Percentiles rank a stretch among this genome's conserved stretches.
These are phyloP conservation scores for Streptanthus diversifolius DNA, from an alignment of 345 rosid species.

Conservation along the genomic window DNA sequence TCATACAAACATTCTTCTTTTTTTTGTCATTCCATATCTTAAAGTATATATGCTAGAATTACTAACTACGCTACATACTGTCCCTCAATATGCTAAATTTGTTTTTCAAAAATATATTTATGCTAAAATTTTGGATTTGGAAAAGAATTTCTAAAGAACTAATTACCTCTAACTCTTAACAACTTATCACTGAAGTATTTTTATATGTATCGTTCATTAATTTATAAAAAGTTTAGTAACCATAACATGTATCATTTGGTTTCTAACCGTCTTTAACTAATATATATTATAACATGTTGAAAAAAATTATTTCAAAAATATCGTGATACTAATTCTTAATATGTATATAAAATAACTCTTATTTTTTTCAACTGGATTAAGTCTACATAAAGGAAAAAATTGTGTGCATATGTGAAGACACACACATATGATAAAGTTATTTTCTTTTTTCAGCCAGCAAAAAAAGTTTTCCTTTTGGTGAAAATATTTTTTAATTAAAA, in stretches of 20 bases:
- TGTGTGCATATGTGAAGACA: slow-evolving; percentile 28
- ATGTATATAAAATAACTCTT: too few species aligned
- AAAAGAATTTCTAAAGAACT: background rate
- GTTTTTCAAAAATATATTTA: too few species aligned
- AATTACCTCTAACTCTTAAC: background rate
- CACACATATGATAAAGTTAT: slow-evolving; percentile 17
- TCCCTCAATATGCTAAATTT: background rate
- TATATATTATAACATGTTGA: background rate
- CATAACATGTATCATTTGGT: background rate
- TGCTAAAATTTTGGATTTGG: background rate
- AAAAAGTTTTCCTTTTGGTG: slow-evolving; percentile 20
- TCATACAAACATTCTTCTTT: background rate
- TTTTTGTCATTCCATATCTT: background rate
- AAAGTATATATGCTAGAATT: background rate
- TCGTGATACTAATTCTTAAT: background rate
- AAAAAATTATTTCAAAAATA: background rate
- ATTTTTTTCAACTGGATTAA: background rate
- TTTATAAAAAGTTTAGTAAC: background rate
- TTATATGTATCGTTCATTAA: background rate
- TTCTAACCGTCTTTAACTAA: background rate
- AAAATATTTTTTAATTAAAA: slow-evolving; percentile 14
- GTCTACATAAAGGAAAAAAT: background rate
- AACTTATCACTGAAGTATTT: background rate
- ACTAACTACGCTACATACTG: background rate
- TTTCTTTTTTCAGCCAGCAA: slow-evolving; percentile 16